Evolutionary conservation across 345 rosid species (phyloP).

Genomic region (Pistacia atlantica): DNA sequence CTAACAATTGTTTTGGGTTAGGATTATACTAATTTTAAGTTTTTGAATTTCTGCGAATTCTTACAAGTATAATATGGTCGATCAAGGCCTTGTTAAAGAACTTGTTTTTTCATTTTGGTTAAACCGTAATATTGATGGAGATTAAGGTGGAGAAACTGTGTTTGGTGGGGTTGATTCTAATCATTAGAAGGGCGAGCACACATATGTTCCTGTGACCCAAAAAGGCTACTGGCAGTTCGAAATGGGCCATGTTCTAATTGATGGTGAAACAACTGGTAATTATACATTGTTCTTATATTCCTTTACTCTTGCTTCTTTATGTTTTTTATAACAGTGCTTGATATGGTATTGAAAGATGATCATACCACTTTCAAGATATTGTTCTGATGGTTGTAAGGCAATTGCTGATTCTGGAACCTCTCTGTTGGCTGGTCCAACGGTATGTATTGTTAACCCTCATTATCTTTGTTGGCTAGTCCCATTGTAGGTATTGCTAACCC

Average conservation of each 20-base stretch:
- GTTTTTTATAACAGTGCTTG: conserved; percentile 2
- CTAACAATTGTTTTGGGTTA: not conserved
- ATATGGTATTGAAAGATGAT: conserved; percentile 12
- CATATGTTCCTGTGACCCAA: conserved; percentile 81
- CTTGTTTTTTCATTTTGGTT: conserved; percentile 91
- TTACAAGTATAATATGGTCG: conserved; percentile 81
- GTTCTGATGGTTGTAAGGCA: conserved; percentile 66
- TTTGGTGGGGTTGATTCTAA: conserved; percentile 84
- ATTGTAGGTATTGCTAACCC: conserved; percentile 42
- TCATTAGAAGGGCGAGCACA: conserved; percentile 83
- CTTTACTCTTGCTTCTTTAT: not conserved
- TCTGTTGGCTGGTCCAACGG: conserved; percentile 87
- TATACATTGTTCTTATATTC: conserved; percentile 7
- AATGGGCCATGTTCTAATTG: conserved; percentile 80
- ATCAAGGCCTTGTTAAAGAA: conserved; percentile 76
- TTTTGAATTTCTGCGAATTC: not conserved
- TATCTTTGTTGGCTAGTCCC: conserved; percentile 67
- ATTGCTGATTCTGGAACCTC: conserved; percentile 98
- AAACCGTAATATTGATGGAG: conserved; percentile 71
- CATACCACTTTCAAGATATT: conserved; percentile 50
- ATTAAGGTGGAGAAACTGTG: conserved; percentile 87
- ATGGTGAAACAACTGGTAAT: conserved; percentile 80
- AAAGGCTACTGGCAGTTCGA: conserved; percentile 99
- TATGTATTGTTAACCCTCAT: conserved; percentile 26
- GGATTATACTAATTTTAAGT: not conserved